phyloP scores from a whole-genome alignment of 257 asterid species.

The Solanum tarapatanum region DNA sequence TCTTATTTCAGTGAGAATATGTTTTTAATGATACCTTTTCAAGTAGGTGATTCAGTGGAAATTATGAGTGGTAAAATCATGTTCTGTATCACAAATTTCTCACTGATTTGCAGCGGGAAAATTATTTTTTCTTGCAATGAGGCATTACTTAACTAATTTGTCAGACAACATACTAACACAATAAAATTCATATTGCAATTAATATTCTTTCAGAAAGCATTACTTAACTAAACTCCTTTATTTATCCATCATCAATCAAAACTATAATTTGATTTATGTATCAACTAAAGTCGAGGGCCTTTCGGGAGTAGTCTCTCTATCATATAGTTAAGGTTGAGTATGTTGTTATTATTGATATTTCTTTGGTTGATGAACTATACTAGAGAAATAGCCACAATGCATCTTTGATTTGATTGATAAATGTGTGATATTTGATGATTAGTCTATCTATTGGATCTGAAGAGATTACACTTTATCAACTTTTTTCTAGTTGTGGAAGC shows the following conservation, averaged over 20 bases:
- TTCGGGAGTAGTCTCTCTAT: no score
- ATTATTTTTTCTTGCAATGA: background rate
- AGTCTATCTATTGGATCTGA: background rate
- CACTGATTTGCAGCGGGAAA: background rate
- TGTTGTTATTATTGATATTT: no score
- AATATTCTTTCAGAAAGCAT: background rate
- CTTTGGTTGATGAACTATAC: no score
- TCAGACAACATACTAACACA: background rate
- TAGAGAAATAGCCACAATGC: no score
- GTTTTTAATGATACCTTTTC: background rate
- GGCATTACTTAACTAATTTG: background rate
- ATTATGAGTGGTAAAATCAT: background rate
- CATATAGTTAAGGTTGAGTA: no score
- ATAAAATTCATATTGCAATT: background rate
- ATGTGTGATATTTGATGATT: no score
- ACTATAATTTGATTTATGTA: background rate
- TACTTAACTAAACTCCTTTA: background rate
- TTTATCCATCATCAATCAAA: background rate
- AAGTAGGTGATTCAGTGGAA: background rate
- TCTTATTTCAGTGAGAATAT: background rate
- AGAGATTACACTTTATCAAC: background rate
- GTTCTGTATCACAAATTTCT: background rate
- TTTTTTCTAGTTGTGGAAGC: background rate
- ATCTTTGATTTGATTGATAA: no score
- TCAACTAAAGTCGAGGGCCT: no score